Evolutionary conservation across 352 stramenopile genomes (phyloP), one percentile per base, ranked within the genome.

Genomic region (Aphanomyces cochlioides): DNA sequence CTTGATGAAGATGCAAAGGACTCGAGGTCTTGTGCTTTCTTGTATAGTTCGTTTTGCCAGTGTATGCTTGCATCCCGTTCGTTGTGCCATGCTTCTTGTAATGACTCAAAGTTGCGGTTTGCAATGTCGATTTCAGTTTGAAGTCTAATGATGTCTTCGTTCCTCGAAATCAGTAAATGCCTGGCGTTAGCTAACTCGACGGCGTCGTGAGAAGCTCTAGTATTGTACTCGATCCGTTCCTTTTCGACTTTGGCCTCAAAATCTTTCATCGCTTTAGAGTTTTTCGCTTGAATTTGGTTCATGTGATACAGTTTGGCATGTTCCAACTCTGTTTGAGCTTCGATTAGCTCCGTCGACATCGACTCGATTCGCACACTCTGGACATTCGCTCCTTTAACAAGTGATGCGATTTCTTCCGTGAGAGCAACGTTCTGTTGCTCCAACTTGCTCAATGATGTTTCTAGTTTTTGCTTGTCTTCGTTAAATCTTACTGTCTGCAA

Each of bases 21-120:
- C 28, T 28, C 28, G 28, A 28, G 28, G 28, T 28, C 28, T 28
- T 28, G 28, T 28, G 28, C 28, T 28, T 28, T 28, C 28, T 50
- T 47, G 17, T 40, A 28, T 21, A 36, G 8, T 43, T 56, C 19
- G 36, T 67, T 53, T n/a, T 56, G 10, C 13, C 12, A 67, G 43
- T 67, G 59, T 17, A 67, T 40, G 41, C 17, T 19, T 40, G 17
- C 17, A 3, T 19, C 43, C 10, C 41, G 38, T 28, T 54, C 59
- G 12, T 54, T 19, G 7, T 67, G 17, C 59, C 39, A 56, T 36
- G n/a, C 41, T 17, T 67, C 41, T 28, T 67, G 40, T 3, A 67
- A 45, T 45, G 41, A 67, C 59, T 67, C 59, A 34, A 67, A 13
- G 36, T 15, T 66, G 28, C n/a, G 15, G 36, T 15, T 66, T 10